Evolutionary conservation across 352 stramenopile genomes (phyloP), one percentile per base, ranked within the genome.

Genomic region (Phytopythium cucurbitacearum): DNA sequence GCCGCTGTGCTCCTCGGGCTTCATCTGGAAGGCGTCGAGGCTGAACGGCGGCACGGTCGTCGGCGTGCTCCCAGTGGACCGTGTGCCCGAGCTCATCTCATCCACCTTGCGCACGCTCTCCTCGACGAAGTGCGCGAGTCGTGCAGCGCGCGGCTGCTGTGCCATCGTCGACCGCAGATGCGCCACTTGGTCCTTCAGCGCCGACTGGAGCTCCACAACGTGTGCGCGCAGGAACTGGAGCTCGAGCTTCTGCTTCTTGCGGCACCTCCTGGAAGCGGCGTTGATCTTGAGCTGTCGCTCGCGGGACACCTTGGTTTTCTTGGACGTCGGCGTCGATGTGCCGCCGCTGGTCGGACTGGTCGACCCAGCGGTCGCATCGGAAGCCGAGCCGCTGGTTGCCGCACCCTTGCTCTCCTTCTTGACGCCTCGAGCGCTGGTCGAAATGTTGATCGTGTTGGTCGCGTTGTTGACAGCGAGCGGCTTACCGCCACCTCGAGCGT

Each of bases 211-310:
- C 53, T 94, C 84, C 40, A 91, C 75, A 4, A 94, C 84, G 57
- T 94, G 84, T 8, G 69, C 76, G 16, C 84, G 76, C 34, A 94
- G 66, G 62, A 94, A 94, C 57, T 91, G 80, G n/a, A 94, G 63
- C 70, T 94, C 84, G 15, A 89, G 55, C 66, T 94, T 94, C 65
- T 94, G 84, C 53, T 91, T 91, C 65, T 91, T 88, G n/a, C 84
- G 77, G 53, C 84, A 94, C 13, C 82, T 73, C 2, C 84, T 67
- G 0, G 79, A 91, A 53, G 84, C 84, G 1, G 84, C 84, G 53
- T 94, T 94, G 71, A 94, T 94, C 67, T 91, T 94, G 38, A 94
- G 78, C 57, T 94, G 84, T 0, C 84, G 75, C 69, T 94, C 84
- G 32, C 84, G 73, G 7, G 80, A 91, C 7, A 94, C 84, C 65